These are phyloP conservation scores for Xylaria sp. DNA, from an alignment of 2,329 filamentous ascomycete species.

Conservation along the genomic window DNA sequence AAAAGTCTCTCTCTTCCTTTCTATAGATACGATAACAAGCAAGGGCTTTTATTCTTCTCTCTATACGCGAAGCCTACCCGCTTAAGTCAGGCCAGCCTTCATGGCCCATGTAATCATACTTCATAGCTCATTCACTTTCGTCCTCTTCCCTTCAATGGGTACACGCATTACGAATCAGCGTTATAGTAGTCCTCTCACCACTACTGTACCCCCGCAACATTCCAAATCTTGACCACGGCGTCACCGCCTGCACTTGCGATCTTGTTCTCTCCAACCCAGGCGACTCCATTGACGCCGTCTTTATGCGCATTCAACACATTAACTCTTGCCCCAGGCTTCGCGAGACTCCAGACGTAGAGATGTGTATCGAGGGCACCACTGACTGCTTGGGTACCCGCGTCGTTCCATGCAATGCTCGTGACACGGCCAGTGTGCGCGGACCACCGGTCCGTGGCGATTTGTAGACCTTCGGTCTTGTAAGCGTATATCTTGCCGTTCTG, in stretches of 20 bases:
- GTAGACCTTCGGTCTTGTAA: slow-evolving; percentile 69
- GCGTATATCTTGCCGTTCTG: slow-evolving; percentile 87
- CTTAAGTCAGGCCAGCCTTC: slow-evolving; percentile 4
- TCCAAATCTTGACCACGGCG: slow-evolving; percentile 92
- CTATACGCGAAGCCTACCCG: slow-evolving; percentile 17
- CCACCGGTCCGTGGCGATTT: slow-evolving; percentile 80
- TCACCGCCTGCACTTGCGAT: slow-evolving; percentile 86
- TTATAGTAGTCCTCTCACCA: neutral
- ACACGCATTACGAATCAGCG: neutral
- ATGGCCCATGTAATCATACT: slow-evolving; percentile 17
- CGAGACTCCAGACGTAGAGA: slow-evolving; percentile 89
- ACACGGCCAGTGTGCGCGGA: slow-evolving; percentile 69
- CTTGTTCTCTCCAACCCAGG: slow-evolving; percentile 76
- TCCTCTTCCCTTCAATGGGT: neutral
- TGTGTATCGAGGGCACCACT: slow-evolving; percentile 92
- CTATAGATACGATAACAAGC: slow-evolving; percentile 9
- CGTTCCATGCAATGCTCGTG: slow-evolving; percentile 77
- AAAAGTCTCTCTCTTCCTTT: neutral
- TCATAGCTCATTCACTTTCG: neutral
- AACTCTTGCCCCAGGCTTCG: slow-evolving; percentile 83
- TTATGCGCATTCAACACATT: slow-evolving; percentile 92
- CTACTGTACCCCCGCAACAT: slow-evolving; percentile 65
- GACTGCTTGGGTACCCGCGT: slow-evolving; percentile 78
- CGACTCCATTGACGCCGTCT: slow-evolving; percentile 90
- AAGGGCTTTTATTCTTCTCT: slow-evolving; percentile 2